phyloP scores from a whole-genome alignment of 2,329 filamentous ascomycete genomes.

The Penicillium sp. region DNA sequence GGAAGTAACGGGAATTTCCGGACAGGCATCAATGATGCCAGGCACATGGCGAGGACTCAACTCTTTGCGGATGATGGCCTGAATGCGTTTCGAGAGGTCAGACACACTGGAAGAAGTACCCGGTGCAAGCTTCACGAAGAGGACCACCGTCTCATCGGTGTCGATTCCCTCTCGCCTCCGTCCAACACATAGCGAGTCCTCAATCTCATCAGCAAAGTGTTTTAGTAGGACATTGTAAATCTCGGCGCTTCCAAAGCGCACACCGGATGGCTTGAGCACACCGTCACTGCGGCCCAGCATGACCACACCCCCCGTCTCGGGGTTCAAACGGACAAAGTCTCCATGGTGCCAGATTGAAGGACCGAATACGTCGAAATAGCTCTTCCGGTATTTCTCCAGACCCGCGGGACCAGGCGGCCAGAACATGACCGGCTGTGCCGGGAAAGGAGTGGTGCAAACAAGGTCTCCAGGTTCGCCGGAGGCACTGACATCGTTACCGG shows the following conservation, averaged over 20 bases:
- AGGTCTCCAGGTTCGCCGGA: slow-evolving; percentile 78
- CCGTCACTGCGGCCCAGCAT: slow-evolving; percentile 95
- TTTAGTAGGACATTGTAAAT: slow-evolving; percentile 93
- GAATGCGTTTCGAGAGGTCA: slow-evolving; percentile 63
- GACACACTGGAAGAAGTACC: slow-evolving; percentile 46
- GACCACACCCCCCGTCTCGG: slow-evolving; percentile 70
- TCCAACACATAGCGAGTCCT: slow-evolving; percentile 86
- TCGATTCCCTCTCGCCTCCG: slow-evolving; percentile 67
- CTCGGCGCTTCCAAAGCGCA: slow-evolving; percentile 89
- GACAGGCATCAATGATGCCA: slow-evolving; percentile 74
- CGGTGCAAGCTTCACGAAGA: slow-evolving; percentile 76
- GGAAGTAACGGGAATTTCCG: slow-evolving; percentile 83
- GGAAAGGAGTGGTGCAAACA: slow-evolving; percentile 82
- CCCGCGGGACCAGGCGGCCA: slow-evolving; percentile 67
- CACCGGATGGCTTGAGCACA: slow-evolving; percentile 85
- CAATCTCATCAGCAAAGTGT: slow-evolving; percentile 73
- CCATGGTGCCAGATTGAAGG: slow-evolving; percentile 81
- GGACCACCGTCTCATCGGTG: slow-evolving; percentile 77
- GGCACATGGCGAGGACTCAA: slow-evolving; percentile 89
- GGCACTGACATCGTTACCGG: slow-evolving; percentile 57
- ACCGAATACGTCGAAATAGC: slow-evolving; percentile 83
- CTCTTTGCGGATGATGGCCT: slow-evolving; percentile 67
- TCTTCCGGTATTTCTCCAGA: slow-evolving; percentile 71
- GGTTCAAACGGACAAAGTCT: slow-evolving; percentile 77
- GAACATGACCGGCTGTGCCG: slow-evolving; percentile 86